Evolutionary conservation across 306 rosid species (phyloP), one percentile per base, ranked within the genome.

Genomic region (Prunus mira): DNA sequence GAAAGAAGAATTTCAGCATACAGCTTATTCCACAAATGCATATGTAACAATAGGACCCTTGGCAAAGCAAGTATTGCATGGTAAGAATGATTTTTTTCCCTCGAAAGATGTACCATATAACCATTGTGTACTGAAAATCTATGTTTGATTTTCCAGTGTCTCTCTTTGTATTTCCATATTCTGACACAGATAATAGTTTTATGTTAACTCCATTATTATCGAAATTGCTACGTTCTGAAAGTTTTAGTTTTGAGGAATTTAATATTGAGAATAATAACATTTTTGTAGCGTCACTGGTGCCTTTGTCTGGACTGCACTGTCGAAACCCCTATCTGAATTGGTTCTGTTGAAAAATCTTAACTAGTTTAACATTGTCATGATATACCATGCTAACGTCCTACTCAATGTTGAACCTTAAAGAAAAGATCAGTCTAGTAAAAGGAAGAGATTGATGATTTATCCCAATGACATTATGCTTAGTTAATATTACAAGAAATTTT

Each of bases 1-100:
- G 98, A 94, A 90, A 87, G 98, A 94, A 87, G 98, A 94, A 75
- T 94, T 85, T 86, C 98, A 94, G 86, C 98, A 94, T 84, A 91
- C 98, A 78, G 85, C 96, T 76, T 94, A 90, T 84, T 57, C 96
- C 38, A 94, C 97, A 51, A 94, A 94, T 85, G 94, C 98, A 27
- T 94, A 94, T 43, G 80, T 94, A 61, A 72, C 93, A 11, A 9
- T 84, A 32, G 96, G 97, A 62, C 90, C 94, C 25, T 71, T 94
- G 67, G 87, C 94, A 74, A 88, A 78, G 76, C 96, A 86, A 86
- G 84, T 94, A 68, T 77, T 90, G 84, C 92, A 88, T 85, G 97
- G 98, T 94, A 74, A 66, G 46, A 46, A 41, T n/a, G 0, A 12
- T 22, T 28, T 22, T 28, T 71, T 30, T 38, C 7, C 0, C 63